A percentile compares a stretch with the other conserved stretches of the same genome.
phyloP scores from a whole-genome alignment of 2,329 filamentous ascomycete species.

The Dothiorella sarmentorum region DNA sequence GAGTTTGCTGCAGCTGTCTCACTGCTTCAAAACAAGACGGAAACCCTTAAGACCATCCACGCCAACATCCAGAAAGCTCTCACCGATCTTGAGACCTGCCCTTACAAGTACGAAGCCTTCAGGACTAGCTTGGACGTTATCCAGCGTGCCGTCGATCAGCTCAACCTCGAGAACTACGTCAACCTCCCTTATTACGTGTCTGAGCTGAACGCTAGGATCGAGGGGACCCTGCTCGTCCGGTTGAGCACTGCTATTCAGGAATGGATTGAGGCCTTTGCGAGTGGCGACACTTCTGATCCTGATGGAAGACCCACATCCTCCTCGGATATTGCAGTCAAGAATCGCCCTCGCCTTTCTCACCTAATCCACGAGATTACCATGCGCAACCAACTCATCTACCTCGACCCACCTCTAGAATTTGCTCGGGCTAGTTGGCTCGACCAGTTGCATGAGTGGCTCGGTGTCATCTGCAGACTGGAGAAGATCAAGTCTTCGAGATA shows the following conservation, averaged over 20 bases:
- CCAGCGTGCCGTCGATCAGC: slow-evolving; percentile 88
- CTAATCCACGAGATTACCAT: slow-evolving; percentile 92
- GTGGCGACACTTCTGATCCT: slow-evolving; percentile 41
- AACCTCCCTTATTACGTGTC: slow-evolving; percentile 90
- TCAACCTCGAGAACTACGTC: slow-evolving; percentile 93
- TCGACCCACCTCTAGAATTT: slow-evolving; percentile 89
- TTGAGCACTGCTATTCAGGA: slow-evolving; percentile 78
- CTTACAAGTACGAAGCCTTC: slow-evolving; percentile 78
- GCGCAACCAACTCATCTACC: slow-evolving; percentile 95
- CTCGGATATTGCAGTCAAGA: slow-evolving; percentile 28
- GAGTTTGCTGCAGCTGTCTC: slow-evolving; percentile 88
- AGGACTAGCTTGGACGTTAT: slow-evolving; percentile 77
- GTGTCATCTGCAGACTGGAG: slow-evolving; percentile 83
- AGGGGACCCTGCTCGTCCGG: slow-evolving; percentile 73
- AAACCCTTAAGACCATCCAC: slow-evolving; percentile 73
- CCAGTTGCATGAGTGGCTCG: slow-evolving; percentile 90
- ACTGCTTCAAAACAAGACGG: slow-evolving; percentile 81
- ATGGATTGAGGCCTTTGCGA: slow-evolving; percentile 83
- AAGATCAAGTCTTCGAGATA: slow-evolving; percentile 95
- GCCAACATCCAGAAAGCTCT: slow-evolving; percentile 78
- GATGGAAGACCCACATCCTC: slow-evolving; percentile 49
- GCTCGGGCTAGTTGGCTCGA: slow-evolving; percentile 90
- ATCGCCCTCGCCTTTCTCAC: slow-evolving; percentile 62
- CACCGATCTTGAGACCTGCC: slow-evolving; percentile 76
- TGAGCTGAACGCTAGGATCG: slow-evolving; percentile 80